phyloP scores from a whole-genome alignment of 1,139 yeast genomes.

The Pichiaceae sp. region DNA sequence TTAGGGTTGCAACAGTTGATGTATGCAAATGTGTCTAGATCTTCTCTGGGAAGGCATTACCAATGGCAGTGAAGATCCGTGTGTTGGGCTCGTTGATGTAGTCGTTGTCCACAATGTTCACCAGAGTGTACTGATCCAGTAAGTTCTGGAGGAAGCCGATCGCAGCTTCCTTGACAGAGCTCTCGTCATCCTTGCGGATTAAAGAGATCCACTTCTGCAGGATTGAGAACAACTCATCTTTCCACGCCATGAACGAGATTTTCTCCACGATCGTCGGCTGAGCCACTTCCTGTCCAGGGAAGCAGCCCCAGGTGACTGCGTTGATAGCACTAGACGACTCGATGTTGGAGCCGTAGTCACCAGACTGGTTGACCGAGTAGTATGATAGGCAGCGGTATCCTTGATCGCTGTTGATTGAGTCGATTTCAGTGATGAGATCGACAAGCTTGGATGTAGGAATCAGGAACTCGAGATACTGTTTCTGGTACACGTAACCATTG shows the following conservation, averaged over 20 bases:
- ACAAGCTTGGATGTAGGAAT: conserved; percentile 51
- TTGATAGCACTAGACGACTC: conserved; percentile 65
- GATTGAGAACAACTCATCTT: conserved; percentile 85
- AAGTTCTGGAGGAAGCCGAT: conserved; percentile 38
- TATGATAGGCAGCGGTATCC: conserved; percentile 53
- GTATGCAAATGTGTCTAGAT: not conserved
- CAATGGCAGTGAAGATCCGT: conserved; percentile 1
- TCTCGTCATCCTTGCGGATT: conserved; percentile 13
- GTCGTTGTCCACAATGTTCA: conserved; percentile 89
- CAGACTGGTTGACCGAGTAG: conserved; percentile 65
- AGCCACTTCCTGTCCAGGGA: conserved; percentile 76
- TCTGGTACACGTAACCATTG: conserved; percentile 87
- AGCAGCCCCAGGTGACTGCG: conserved; percentile 98
- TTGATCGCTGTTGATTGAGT: conserved; percentile 28
- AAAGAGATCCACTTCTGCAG: conserved; percentile 73
- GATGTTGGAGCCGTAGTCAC: conserved; percentile 57
- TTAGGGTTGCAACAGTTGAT: not conserved
- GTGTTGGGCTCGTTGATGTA: conserved; percentile 32
- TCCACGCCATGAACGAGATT: conserved; percentile 91
- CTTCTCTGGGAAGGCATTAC: conserved; percentile 1
- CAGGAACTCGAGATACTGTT: conserved; percentile 81
- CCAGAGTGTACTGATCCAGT: conserved; percentile 58
- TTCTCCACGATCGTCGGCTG: conserved; percentile 86
- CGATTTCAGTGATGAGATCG: conserved; percentile 32
- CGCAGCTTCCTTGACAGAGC: conserved; percentile 5